Conservation (phyloP, 805 yeast genomes). For the Wickerhamiella parazyma region DNA sequence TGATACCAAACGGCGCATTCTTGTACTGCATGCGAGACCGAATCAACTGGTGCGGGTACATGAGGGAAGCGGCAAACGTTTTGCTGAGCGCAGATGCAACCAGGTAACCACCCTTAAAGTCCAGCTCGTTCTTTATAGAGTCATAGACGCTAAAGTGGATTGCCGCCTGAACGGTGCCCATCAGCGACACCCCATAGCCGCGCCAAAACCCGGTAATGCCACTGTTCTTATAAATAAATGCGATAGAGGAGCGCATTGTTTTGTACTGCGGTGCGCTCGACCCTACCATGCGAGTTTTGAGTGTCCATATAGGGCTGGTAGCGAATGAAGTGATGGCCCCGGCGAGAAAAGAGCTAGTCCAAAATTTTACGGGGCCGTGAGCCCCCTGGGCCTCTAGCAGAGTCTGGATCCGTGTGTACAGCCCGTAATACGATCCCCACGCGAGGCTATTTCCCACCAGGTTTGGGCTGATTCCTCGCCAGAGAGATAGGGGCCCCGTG, state of each 20-base stretch:
- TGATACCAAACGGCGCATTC: slow-evolving; percentile 23
- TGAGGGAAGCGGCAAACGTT: slow-evolving; percentile 45
- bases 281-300: slow-evolving; percentile 80
- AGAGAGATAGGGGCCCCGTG: slow-evolving; percentile 24
- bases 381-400: neutral
- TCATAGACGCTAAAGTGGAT: slow-evolving; percentile 81
- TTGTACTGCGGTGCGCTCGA: slow-evolving; percentile 36
- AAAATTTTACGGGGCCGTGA: slow-evolving; percentile 12
- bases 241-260: slow-evolving; percentile 43
- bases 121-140: slow-evolving; percentile 38
- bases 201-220: slow-evolving; percentile 55
- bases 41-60: slow-evolving; percentile 78
- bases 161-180: slow-evolving; percentile 83
- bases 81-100: slow-evolving; percentile 57
- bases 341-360: slow-evolving; percentile 48
- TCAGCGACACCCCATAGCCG: slow-evolving; percentile 59
- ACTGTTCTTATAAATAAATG: slow-evolving; percentile 36
- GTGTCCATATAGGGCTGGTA: slow-evolving; percentile 92
- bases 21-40: slow-evolving; percentile 55
- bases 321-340: slow-evolving; percentile 62
- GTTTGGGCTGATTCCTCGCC: slow-evolving; percentile 73
- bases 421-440: slow-evolving; percentile 78
- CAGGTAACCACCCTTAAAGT: slow-evolving; percentile 41
- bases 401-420: slow-evolving; percentile 51
- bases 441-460: slow-evolving; percentile 71